A percentile compares a stretch with the other conserved stretches of the same genome.
Conservation (phyloP, 2,329 filamentous ascomycete species). For the Fusarium mundagurra region DNA sequence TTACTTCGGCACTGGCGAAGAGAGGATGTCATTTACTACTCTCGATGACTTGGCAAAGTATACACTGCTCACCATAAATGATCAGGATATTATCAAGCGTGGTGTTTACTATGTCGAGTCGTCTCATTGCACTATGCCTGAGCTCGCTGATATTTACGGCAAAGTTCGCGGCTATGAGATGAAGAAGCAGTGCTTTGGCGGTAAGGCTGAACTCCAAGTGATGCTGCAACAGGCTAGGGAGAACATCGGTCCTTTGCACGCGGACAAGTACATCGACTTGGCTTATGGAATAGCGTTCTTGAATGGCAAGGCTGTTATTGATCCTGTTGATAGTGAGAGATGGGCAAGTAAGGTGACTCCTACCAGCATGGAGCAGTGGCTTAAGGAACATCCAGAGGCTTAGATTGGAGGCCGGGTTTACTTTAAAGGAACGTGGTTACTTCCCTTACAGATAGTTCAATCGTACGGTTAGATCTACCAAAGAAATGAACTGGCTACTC, state of each 20-base stretch:
- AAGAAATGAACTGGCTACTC: no score
- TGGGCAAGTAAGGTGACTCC: background rate
- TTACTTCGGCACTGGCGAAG: background rate
- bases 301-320: background rate
- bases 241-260: background rate
- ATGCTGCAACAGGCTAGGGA: background rate
- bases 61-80: background rate
- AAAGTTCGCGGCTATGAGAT: background rate
- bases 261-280: slow-evolving; percentile 6
- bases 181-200: background rate
- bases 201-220: background rate
- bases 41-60: slow-evolving; percentile 2
- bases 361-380: background rate
- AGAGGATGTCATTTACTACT: background rate
- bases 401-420: accelerated
- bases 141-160: background rate
- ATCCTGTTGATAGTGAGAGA: background rate
- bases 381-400: background rate
- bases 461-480: no score
- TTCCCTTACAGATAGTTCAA: background rate
- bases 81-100: background rate
- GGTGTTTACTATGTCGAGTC: background rate
- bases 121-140: background rate
- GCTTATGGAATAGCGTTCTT: background rate
- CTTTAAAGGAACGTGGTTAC: background rate